Base-by-base conservation (phyloP, 805 yeast species). In the Starmerella stigmatis region DNA sequence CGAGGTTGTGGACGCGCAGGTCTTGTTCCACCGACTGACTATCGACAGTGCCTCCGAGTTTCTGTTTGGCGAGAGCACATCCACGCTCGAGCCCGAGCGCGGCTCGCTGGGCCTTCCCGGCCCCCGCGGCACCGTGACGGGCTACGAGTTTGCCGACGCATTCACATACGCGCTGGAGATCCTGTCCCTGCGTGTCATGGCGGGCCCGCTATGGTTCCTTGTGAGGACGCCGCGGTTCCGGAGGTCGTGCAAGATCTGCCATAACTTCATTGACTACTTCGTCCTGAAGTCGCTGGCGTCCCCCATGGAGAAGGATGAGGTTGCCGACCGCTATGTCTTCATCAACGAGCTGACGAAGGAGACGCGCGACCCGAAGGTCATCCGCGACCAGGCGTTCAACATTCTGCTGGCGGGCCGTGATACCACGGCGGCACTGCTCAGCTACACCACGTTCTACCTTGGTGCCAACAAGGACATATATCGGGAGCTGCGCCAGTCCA, bases 371-470 rank as follows among this genome's bases (percentile, higher is more conserved):
- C 72, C 73, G 17, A 59, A 49, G 43, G 64, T 66, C 15, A 67
- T 73, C 47, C 64, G 76, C 41, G 75, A 71, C 56, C 77, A 74
- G 59, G 63, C 71, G 32, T 62, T 73, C 57, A 73, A 71, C 54
- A 68, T 74, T 45, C 63, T 73, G 46, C 57, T 73, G 19, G 78
- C 78, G 15, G 77, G 76, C 25, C 65, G 78, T 54, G 78, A 74
- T 53, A 73, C 78, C 36, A 73, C 78, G 12, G 77, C 78, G 9
- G 68, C 72, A 4, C 60, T 71, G 28, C 64, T 73, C 45, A 65
- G 74, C n/a, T 71, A 66, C 56, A 56, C 66, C 19, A 61, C 72
- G 40, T 70, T 60, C 50, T 71, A 71, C 54, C 63, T 73, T 43
- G 67, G 73, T 11, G 62, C 71, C 45, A 59, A 71, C 54, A 56